phyloP scores from a whole-genome alignment of 768 basidiomycete genomes.

The Hysterangium stoloniferum region DNA sequence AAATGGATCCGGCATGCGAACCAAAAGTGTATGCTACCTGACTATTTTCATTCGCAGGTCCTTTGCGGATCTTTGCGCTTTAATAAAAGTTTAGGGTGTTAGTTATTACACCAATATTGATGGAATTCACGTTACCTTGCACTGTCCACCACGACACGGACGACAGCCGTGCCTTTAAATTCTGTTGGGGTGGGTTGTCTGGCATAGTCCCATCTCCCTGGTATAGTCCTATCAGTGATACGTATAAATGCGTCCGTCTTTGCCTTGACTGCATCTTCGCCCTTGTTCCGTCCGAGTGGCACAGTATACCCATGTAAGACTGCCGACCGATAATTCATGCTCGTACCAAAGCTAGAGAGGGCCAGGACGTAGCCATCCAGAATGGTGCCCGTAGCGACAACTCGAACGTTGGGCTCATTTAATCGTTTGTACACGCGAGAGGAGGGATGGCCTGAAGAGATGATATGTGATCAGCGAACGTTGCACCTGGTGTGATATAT shows the following conservation, averaged over 20 bases:
- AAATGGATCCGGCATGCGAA: not conserved
- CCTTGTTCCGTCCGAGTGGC: constrained; percentile 8
- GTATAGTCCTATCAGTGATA: constrained; percentile 9
- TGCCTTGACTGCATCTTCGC: not conserved
- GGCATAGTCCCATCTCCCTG: constrained; percentile 11
- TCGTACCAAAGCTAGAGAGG: constrained; percentile 12
- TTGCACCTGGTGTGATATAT: not conserved
- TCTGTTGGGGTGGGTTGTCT: constrained; percentile 10
- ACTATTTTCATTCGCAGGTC: constrained; percentile 1
- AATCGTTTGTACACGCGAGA: constrained; percentile 9
- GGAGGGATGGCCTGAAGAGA: constrained; percentile 6
- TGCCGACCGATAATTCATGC: constrained; percentile 16
- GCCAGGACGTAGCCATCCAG: constrained; percentile 18
- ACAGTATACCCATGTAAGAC: constrained; percentile 17
- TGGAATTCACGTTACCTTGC: constrained; percentile 1
- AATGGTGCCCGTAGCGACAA: constrained; percentile 12
- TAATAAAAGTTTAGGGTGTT: too few species aligned
- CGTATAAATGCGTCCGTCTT: constrained; percentile 6
- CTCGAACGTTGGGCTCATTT: constrained; percentile 6
- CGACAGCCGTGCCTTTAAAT: constrained; percentile 10
- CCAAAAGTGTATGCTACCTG: not conserved
- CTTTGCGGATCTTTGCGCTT: constrained; percentile 9
- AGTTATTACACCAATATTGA: not conserved
- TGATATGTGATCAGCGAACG: not conserved
- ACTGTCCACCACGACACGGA: constrained; percentile 7